Conservation (phyloP, 768 basidiomycete genomes). For the Kwoniella mangroviensis region DNA sequence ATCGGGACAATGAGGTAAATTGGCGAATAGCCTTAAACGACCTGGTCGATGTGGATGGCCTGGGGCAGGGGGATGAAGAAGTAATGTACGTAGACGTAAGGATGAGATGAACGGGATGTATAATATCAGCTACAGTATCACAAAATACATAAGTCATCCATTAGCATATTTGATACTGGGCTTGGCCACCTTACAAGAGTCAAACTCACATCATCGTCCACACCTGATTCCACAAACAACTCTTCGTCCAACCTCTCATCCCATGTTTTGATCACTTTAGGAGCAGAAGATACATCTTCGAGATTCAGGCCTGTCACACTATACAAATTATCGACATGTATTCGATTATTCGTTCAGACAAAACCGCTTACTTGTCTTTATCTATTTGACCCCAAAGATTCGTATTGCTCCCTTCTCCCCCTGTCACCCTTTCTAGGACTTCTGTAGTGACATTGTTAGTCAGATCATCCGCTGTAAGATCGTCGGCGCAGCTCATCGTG, state of each 20-base stretch:
- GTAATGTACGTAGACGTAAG: conserved; percentile 53
- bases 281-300: conserved; percentile 40
- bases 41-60: conserved; percentile 49
- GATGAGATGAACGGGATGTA: conserved; percentile 56
- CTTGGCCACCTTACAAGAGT: conserved; percentile 3
- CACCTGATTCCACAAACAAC: conserved; percentile 48
- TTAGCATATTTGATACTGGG: neutral
- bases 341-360: neutral
- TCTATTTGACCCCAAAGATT: conserved; percentile 56
- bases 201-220: conserved; percentile 55
- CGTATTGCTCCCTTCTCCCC: conserved; percentile 53
- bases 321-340: neutral
- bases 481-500: conserved; percentile 56
- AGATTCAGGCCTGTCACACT: conserved; percentile 57
- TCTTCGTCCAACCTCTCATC: conserved; percentile 52
- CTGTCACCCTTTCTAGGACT: conserved; percentile 53
- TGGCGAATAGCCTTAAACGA: conserved; percentile 50
- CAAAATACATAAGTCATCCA: too few species aligned
- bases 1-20: conserved; percentile 51
- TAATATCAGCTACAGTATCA: conserved; percentile 46
- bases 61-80: conserved; percentile 52
- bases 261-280: conserved; percentile 56
- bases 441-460: conserved; percentile 38
- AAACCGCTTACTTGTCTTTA: conserved; percentile 49
- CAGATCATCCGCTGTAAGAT: conserved; percentile 53